Conservation (phyloP, 164 flowering plant genomes). For the Cinnamomum chago region DNA sequence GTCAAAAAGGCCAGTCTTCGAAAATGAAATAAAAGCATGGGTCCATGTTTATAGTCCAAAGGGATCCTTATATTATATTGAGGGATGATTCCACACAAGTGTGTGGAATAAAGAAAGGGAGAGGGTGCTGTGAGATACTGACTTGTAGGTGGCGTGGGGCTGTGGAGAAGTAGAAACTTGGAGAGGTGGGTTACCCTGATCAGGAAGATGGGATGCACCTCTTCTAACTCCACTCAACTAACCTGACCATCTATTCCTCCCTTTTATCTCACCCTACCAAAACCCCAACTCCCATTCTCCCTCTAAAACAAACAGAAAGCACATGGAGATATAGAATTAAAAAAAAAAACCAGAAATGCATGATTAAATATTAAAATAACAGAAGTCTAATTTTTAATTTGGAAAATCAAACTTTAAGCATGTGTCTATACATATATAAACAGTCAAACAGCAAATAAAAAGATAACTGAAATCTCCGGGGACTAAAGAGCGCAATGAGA, state of each 20-base stretch:
- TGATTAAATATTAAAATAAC: no score
- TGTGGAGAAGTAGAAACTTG: background rate
- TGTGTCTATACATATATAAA: no score
- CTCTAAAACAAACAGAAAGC: no score
- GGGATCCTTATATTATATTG: background rate
- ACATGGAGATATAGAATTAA: background rate
- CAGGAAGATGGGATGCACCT: background rate
- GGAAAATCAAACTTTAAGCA: no score
- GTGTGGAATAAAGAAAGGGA: background rate
- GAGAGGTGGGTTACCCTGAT: background rate
- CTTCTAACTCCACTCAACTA: background rate
- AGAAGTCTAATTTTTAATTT: no score
- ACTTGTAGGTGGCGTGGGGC: background rate
- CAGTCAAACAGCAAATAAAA: no score
- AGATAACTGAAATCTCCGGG: no score
- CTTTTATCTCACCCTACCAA: background rate
- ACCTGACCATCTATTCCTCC: background rate
- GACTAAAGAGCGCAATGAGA: no score
- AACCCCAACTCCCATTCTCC: background rate
- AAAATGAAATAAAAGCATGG: no score
- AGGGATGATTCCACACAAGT: background rate
- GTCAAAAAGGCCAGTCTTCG: no score
- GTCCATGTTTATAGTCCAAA: background rate
- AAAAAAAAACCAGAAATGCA: no score
- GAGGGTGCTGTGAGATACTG: background rate